phyloP scores from a whole-genome alignment of 768 basidiomycete genomes.

The Mycena capillaripes region DNA sequence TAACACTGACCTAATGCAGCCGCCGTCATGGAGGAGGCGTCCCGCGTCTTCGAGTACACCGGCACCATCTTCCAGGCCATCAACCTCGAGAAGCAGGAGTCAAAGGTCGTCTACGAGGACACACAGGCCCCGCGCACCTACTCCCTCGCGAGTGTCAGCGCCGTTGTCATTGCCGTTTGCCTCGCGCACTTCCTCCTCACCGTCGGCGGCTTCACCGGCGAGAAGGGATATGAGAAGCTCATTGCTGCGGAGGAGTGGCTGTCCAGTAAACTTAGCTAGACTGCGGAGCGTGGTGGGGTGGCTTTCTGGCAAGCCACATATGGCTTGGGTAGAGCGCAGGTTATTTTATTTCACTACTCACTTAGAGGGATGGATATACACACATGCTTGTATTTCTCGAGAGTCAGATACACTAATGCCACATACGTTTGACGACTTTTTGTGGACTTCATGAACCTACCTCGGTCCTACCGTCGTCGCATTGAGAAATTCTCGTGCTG shows the following conservation, averaged over 20 bases:
- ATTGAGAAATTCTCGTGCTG: too few species aligned
- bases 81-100: conserved; percentile 40
- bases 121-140: conserved; percentile 46
- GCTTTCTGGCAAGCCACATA: too few species aligned
- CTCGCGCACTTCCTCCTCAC: conserved; percentile 64
- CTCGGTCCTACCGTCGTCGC: too few species aligned
- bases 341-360: too few species aligned
- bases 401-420: too few species aligned
- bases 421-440: too few species aligned
- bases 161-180: conserved; percentile 53
- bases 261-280: background rate
- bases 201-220: conserved; percentile 61
- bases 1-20: conserved; percentile 43
- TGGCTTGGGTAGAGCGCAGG: too few species aligned
- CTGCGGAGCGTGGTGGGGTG: too few species aligned
- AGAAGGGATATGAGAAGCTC: conserved; percentile 61
- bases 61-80: conserved; percentile 59
- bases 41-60: conserved; percentile 63
- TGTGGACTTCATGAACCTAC: too few species aligned
- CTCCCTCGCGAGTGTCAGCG: conserved; percentile 41
- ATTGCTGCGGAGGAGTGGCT: conserved; percentile 58
- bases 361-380: too few species aligned
- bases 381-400: too few species aligned
- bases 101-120: conserved; percentile 52
- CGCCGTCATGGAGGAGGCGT: conserved; percentile 63